These are phyloP conservation scores for Avena sativa DNA, from an alignment of 176 grass and related monocot species.

Conservation along the genomic window DNA sequence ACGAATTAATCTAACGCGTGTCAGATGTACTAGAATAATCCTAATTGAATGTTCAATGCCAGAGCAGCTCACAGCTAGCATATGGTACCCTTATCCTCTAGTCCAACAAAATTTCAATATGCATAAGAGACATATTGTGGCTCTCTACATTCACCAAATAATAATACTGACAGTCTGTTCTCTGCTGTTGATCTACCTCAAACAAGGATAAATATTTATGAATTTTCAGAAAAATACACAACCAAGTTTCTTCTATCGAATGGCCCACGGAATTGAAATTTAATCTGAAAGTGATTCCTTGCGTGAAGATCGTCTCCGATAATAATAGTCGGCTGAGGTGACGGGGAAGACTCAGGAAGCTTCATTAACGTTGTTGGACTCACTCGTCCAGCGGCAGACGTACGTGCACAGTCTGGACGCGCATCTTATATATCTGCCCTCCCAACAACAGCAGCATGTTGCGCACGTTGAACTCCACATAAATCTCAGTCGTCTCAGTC, in stretches of 20 bases:
- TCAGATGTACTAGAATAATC: not conserved
- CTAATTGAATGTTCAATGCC: not conserved
- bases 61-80: not conserved
- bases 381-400: not conserved
- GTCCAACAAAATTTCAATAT: constrained; percentile 15
- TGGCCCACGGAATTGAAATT: constrained; percentile 3
- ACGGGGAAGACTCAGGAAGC: constrained; percentile 41
- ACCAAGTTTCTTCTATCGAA: not conserved
- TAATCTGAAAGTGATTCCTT: constrained; percentile 33
- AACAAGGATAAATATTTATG: not conserved
- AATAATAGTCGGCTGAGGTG: constrained; percentile 15
- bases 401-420: constrained; percentile 39
- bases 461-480: constrained; percentile 72
- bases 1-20: not conserved
- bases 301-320: constrained; percentile 17
- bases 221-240: not conserved
- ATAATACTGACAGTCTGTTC: not conserved
- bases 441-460: constrained; percentile 59
- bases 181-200: not conserved
- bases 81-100: not conserved
- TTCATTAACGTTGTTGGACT: constrained; percentile 40
- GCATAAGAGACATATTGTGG: constrained; percentile 11
- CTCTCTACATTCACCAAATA: not conserved
- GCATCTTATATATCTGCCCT: constrained; percentile 21
- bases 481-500: constrained; percentile 42